Base-by-base conservation (phyloP, 225 moss, liverwort and hornwort genomes). In the Bryum argenteum region DNA sequence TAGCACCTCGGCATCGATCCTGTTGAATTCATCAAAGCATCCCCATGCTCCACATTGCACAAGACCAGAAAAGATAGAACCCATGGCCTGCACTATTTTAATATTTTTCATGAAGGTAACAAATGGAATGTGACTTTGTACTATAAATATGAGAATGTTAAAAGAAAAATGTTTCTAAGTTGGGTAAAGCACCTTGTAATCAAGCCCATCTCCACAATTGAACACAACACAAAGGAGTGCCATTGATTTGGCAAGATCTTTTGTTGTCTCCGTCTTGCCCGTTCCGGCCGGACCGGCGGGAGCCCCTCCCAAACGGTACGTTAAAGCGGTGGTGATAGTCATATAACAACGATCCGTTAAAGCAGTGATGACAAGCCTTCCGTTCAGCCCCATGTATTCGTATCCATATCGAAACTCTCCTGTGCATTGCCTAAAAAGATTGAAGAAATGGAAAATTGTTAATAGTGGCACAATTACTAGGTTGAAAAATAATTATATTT, bases 1-100 rank as follows among this genome's bases (percentile, higher is more conserved):
- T 17, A 94, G 63, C 24, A 94, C 94, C 72, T 94, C 94, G 4
- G 88, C 91, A 77, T 94, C 94, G 24, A 94, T 90, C 11, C 91
- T 83, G 47, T 94, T 91, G 59, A 94, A 94, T 26, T 94, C 94
- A 67, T 94, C 94, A 78, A 94, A 94, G 69, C 94, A 94, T 17
- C 94, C 94, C 94, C 94, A 94, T 6, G 94, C 94, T 73, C 93
- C 94, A 72, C 89, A 94, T 85, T 91, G 88, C 6, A 91, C 89
- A 44, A 94, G 86, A 18, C 94, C 94, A 3, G 91, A 89, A 60
- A 91, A 90, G 19, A 94, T 94, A 38, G 88, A 88, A 54, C 91
- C 94, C 94, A 94, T 94, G 1, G 91, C 91, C 91, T 93, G 48
- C 63, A 77, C 23, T 61, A 23, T 12, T 24, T 11, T 44, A 44